Evolutionary conservation across 148 eudicot species (phyloP).

Genomic region (Limonium bicolor): DNA sequence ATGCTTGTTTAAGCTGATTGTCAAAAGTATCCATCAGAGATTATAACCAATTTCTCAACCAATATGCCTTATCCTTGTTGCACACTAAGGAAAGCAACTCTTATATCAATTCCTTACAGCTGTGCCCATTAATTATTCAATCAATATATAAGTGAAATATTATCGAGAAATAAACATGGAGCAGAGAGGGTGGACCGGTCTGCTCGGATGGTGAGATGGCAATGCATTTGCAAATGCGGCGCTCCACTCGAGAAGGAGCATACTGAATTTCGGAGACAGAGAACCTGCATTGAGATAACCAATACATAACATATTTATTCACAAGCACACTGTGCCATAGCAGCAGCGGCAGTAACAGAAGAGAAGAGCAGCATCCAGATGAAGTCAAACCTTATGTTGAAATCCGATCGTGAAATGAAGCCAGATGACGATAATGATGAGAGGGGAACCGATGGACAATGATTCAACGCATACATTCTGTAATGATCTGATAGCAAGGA

Average conservation of each 20-base stretch:
- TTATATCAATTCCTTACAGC: background rate
- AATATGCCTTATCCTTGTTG: background rate
- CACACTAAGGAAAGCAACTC: background rate
- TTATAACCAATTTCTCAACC: background rate
- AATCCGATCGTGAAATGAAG: slow-evolving; percentile 9
- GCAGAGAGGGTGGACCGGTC: slow-evolving; percentile 9
- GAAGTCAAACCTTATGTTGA: slow-evolving; percentile 13
- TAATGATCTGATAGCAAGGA: slow-evolving; percentile 1
- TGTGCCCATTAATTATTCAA: background rate
- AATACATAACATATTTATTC: background rate
- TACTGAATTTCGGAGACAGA: slow-evolving; percentile 9
- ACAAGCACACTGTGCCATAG: background rate
- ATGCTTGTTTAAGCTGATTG: background rate
- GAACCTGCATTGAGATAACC: background rate
- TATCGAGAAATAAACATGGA: background rate
- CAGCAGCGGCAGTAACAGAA: background rate
- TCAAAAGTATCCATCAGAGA: background rate
- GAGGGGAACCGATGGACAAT: slow-evolving; percentile 10
- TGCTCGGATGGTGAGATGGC: slow-evolving; percentile 10
- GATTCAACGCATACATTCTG: slow-evolving; percentile 16
- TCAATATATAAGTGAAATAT: background rate
- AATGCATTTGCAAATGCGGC: slow-evolving; percentile 17
- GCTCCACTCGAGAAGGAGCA: slow-evolving; percentile 7
- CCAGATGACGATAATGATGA: slow-evolving; percentile 28
- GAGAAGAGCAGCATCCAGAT: background rate